phyloP scores from a whole-genome alignment of 2,329 filamentous ascomycete genomes.

The Xylogone sp. region DNA sequence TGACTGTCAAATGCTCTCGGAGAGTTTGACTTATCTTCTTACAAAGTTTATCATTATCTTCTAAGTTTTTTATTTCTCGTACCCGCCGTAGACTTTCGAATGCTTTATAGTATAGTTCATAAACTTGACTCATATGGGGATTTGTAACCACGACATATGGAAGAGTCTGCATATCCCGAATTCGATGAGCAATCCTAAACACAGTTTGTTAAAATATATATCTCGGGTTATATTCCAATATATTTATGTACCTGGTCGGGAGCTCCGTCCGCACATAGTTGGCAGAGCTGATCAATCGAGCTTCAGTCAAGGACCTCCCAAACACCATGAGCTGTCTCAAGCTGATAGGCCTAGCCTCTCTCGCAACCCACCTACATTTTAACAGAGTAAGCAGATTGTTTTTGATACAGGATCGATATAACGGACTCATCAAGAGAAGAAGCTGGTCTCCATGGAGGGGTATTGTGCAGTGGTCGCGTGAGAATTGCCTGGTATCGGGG shows the following conservation, averaged over 20 bases:
- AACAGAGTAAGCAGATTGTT: slow-evolving; percentile 2
- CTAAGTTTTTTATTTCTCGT: slow-evolving; percentile 75
- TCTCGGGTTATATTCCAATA: not conserved
- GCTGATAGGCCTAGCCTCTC: slow-evolving; percentile 91
- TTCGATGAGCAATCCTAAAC: slow-evolving; percentile 80
- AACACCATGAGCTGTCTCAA: slow-evolving; percentile 96
- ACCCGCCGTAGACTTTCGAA: slow-evolving; percentile 87
- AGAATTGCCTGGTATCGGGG: slow-evolving; percentile 5
- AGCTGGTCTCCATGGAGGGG: slow-evolving; percentile 56
- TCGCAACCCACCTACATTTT: slow-evolving; percentile 80
- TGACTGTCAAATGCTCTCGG: slow-evolving; percentile 85
- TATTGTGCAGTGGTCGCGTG: slow-evolving; percentile 14
- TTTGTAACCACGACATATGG: slow-evolving; percentile 98
- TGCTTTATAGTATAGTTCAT: slow-evolving; percentile 95
- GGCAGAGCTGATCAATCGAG: slow-evolving; percentile 84
- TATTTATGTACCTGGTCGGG: slow-evolving; percentile 64
- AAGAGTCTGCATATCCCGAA: slow-evolving; percentile 94
- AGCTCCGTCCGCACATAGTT: slow-evolving; percentile 97
- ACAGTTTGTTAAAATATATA: not conserved
- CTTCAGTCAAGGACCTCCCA: slow-evolving; percentile 86
- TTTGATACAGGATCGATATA: not conserved
- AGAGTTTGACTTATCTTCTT: slow-evolving; percentile 74
- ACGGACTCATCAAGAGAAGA: slow-evolving; percentile 62
- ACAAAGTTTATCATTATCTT: slow-evolving; percentile 89
- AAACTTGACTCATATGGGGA: slow-evolving; percentile 87